Percentiles rank a stretch among this genome's conserved stretches.
Conservation (phyloP, 1,284 basidiomycete genomes). For the Puccinia coronata region DNA sequence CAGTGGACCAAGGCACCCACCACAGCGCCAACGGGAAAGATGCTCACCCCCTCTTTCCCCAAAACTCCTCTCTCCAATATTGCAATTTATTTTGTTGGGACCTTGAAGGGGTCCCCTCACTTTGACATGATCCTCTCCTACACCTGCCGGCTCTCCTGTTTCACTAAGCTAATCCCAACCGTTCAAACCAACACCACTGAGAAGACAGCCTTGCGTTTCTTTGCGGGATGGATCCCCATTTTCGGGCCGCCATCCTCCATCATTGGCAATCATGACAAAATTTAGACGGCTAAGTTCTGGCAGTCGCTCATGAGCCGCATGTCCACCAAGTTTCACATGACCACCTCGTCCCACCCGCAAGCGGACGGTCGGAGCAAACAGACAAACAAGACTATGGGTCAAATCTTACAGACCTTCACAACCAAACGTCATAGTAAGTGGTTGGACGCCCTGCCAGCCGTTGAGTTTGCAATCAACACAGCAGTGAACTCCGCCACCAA, state of each 20-base stretch:
- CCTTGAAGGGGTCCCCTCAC: not conserved
- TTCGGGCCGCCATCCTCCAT: conserved; percentile 49
- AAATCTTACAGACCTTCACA: no score
- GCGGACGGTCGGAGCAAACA: conserved; percentile 57
- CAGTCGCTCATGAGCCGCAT: conserved; percentile 50
- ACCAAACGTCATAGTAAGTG: no score
- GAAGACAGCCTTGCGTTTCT: not conserved
- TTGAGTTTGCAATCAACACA: no score
- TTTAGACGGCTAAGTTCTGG: conserved; percentile 56
- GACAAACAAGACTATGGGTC: conserved; percentile 60
- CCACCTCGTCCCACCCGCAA: conserved; percentile 54
- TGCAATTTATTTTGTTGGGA: not conserved
- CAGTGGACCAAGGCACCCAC: not conserved
- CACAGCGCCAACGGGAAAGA: not conserved
- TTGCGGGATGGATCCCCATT: not conserved
- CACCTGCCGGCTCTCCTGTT: not conserved
- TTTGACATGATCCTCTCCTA: not conserved
- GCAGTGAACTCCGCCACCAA: conserved; percentile 51
- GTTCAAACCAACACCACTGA: not conserved
- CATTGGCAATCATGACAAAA: conserved; percentile 54
- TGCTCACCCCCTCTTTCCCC: not conserved
- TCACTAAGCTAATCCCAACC: not conserved
- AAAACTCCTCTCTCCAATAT: not conserved
- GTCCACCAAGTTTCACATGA: conserved; percentile 52
- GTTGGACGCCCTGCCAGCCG: no score